Percentiles rank a stretch among this genome's conserved stretches.
phyloP scores from a whole-genome alignment of 441 rosid species.

The Croton laevigatus region DNA sequence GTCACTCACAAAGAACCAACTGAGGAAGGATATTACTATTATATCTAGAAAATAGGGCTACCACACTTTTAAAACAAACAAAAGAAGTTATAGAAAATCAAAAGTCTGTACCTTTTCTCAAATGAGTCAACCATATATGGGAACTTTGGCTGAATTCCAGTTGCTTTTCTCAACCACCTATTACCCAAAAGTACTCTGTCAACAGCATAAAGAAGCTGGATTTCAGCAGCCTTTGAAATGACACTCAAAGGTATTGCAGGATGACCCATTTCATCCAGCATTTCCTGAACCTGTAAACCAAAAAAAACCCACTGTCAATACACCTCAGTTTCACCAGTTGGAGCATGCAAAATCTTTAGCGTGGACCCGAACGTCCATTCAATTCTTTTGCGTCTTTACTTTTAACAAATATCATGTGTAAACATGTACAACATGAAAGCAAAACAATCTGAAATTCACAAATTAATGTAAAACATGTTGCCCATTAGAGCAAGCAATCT shows the following conservation, averaged over 20 bases:
- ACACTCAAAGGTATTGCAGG: conserved; percentile 81
- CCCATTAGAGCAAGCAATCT: background rate
- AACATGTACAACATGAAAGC: background rate
- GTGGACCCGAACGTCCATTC: background rate
- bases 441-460: background rate
- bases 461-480: background rate
- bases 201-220: conserved; percentile 76
- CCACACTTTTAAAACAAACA: background rate
- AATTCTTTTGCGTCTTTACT: background rate
- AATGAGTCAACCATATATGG: conserved; percentile 92
- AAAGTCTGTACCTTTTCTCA: conserved; percentile 69
- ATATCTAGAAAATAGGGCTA: background rate
- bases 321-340: background rate
- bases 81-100: background rate
- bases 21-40: too few species aligned
- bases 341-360: background rate
- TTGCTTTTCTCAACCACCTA: conserved; percentile 92
- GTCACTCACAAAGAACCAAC: background rate
- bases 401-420: background rate
- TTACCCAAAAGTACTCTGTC: conserved; percentile 81
- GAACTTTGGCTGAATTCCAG: conserved; percentile 92
- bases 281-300: conserved; percentile 70
- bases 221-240: conserved; percentile 94
- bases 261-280: conserved; percentile 81
- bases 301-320: background rate